Conservation (phyloP, 345 rosid genomes). For the Moringa oleifera region DNA sequence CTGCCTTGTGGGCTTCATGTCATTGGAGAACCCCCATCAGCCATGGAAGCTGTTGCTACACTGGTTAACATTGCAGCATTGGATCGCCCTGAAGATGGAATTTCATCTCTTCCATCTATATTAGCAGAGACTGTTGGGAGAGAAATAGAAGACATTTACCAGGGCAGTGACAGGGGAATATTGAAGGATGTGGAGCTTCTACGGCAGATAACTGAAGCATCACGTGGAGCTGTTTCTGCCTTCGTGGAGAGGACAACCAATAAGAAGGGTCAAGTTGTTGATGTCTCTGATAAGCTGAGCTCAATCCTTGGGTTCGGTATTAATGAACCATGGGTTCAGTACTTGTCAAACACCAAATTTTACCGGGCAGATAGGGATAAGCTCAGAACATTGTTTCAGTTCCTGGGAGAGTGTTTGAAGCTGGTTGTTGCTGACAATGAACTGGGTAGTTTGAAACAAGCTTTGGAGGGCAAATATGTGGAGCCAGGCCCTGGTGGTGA, state of each 20-base stretch:
- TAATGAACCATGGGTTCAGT: slow-evolving; percentile 94
- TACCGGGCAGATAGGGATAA: slow-evolving; percentile 84
- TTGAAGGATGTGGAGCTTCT: slow-evolving; percentile 96
- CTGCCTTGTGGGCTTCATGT: slow-evolving; percentile 95
- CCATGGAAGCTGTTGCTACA: slow-evolving; percentile 96
- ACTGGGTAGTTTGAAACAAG: slow-evolving; percentile 87
- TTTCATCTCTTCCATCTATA: slow-evolving; percentile 67
- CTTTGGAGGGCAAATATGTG: slow-evolving; percentile 86
- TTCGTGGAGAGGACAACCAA: slow-evolving; percentile 80
- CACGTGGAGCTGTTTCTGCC: slow-evolving; percentile 80
- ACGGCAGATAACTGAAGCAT: slow-evolving; percentile 85
- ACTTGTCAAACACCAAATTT: slow-evolving; percentile 78
- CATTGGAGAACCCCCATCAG: slow-evolving; percentile 98
- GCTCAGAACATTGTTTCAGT: slow-evolving; percentile 67
- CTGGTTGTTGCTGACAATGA: slow-evolving; percentile 92
- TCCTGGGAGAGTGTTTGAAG: slow-evolving; percentile 86
- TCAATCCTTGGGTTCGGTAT: slow-evolving; percentile 91
- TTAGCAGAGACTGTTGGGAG: slow-evolving; percentile 80
- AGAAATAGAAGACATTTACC: slow-evolving; percentile 75
- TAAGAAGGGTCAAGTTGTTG: slow-evolving; percentile 84
- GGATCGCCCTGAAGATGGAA: slow-evolving; percentile 82
- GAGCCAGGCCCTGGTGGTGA: slow-evolving; percentile 99
- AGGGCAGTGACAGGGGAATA: slow-evolving; percentile 84
- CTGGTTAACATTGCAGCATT: slow-evolving; percentile 91
- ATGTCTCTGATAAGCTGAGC: slow-evolving; percentile 65